These are phyloP conservation scores for Globisporangium okanoganense DNA, from an alignment of 352 stramenopile species.

Conservation along the genomic window DNA sequence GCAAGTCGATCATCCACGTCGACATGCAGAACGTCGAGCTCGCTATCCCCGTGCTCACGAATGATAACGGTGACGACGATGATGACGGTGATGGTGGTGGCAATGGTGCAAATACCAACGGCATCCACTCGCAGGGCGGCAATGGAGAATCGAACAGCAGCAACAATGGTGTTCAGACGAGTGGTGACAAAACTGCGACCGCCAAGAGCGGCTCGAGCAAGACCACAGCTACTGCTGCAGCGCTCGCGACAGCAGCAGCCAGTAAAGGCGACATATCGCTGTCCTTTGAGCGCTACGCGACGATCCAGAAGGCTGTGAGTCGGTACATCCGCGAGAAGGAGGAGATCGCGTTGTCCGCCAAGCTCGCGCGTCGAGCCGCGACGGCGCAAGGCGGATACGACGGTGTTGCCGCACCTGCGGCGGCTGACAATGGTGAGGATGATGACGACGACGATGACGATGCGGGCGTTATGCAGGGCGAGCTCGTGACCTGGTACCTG, in stretches of 20 bases:
- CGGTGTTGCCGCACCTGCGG: not conserved
- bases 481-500: constrained; percentile 84
- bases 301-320: constrained; percentile 75
- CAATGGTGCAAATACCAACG: constrained; percentile 10
- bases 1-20: constrained; percentile 99
- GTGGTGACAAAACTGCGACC: not conserved
- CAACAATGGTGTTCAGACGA: not conserved
- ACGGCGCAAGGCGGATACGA: constrained; percentile 18
- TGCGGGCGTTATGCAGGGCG: constrained; percentile 61
- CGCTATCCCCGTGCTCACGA: constrained; percentile 52
- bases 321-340: constrained; percentile 82
- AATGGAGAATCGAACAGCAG: not conserved
- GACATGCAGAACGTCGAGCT: constrained; percentile 97
- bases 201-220: not conserved
- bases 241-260: not conserved
- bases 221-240: not conserved
- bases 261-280: constrained; percentile 36
- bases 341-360: constrained; percentile 46
- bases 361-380: constrained; percentile 37
- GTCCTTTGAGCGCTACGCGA: constrained; percentile 78
- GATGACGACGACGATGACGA: constrained; percentile 59
- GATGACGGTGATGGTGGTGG: constrained; percentile 25
- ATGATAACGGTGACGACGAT: constrained; percentile 47
- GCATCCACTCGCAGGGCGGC: not conserved
- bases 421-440: constrained; percentile 9